Base-by-base conservation (phyloP, 345 rosid species). In the Viola odorata region DNA sequence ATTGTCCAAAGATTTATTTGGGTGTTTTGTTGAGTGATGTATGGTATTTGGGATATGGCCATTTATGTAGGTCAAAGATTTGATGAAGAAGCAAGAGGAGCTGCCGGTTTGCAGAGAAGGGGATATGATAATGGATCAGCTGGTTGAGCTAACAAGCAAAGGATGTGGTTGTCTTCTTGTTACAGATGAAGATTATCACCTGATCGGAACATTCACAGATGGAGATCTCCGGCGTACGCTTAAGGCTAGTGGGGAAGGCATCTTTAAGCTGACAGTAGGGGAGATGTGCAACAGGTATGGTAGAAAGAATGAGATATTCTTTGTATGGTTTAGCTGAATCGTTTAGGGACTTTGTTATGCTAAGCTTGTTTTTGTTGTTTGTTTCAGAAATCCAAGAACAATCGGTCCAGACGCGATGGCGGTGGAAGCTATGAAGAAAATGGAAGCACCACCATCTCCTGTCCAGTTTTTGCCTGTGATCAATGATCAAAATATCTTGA, bases 381-480 rank as follows among this genome's bases (percentile, higher is more conserved):
- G 12, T 63, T 39, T 61, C 86, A 94, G 99, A 86, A 80, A 80
- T 60, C 92, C 99, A 12, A 90, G 99, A 75, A 83, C 87, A 16
- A 86, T 88, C 4, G 75, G 77, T 62, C 83, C 92, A 11, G 95
- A 94, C 45, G 83, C 96, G n/a, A 94, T 88, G 99, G 99, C 97
- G 4, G 96, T 86, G 77, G 97, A 88, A 71, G 99, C 96, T 38
- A 90, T 90, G 99, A 77, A 81, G 82, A 88, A 84, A 71, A 94
- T 94, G 99, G 99, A 94, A 61, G 84, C 97, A 0, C 97, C 97
- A 9, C 99, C 99, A 7, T 91, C 95, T 8, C 95, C 99, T 11
- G 97, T 91, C 6, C 99, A 94, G 57, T 94, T 94, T 74, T 75
- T 94, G 65, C 97, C 99, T 0, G 97, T 91, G 66, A 74, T 91